phyloP scores from a whole-genome alignment of 352 stramenopile species.

The Globisporangium paroecandrum region DNA sequence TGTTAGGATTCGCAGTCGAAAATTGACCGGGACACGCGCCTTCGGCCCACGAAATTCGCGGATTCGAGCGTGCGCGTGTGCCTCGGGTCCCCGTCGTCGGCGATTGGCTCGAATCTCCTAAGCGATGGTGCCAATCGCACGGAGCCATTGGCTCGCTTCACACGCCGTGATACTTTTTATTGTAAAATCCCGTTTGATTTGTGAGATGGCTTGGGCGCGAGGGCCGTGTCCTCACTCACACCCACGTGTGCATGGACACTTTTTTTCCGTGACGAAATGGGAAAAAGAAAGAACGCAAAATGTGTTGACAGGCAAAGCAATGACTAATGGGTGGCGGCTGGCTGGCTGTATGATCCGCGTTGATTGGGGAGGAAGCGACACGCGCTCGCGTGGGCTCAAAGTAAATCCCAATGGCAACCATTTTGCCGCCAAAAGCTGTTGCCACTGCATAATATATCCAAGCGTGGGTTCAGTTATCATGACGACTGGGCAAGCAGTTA shows the following conservation, averaged over 20 bases:
- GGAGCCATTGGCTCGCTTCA: neutral
- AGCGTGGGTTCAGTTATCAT: too few species aligned
- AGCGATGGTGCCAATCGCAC: neutral
- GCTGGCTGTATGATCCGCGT: neutral
- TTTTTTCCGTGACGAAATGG: neutral
- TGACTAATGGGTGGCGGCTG: too few species aligned
- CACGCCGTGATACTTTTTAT: neutral
- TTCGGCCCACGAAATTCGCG: neutral
- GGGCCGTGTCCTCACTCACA: too few species aligned
- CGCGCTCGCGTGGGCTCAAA: too few species aligned
- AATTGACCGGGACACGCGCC: neutral
- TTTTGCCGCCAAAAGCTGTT: too few species aligned
- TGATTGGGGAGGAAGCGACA: neutral
- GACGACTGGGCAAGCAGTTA: too few species aligned
- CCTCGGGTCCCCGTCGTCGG: neutral
- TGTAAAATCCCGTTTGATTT: neutral
- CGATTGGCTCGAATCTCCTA: neutral
- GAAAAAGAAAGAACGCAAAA: neutral
- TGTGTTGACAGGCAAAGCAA: neutral
- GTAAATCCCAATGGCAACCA: too few species aligned
- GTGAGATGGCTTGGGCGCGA: neutral
- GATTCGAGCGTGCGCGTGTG: neutral
- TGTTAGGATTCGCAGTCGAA: neutral
- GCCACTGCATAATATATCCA: too few species aligned
- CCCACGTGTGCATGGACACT: neutral